Conservation (phyloP, 2,329 filamentous ascomycete species). For the Fusarium lyarnte region DNA sequence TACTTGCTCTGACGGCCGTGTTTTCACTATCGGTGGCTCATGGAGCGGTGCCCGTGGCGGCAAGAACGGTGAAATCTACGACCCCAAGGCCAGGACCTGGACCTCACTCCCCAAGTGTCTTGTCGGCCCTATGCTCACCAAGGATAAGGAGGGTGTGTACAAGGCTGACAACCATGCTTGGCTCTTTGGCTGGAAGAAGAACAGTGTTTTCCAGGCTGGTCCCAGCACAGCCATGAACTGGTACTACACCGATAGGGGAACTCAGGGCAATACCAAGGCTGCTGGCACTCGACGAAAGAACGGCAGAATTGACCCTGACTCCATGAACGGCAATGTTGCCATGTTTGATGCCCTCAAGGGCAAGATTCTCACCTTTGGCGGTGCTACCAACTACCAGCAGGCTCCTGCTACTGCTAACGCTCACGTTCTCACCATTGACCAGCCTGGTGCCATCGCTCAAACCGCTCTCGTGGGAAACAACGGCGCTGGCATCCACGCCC, state of each 20-base stretch:
- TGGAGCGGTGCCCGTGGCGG: slow-evolving; percentile 28
- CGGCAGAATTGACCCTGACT: slow-evolving; percentile 52
- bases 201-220: slow-evolving; percentile 62
- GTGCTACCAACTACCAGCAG: slow-evolving; percentile 56
- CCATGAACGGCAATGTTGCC: slow-evolving; percentile 65
- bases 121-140: slow-evolving; percentile 60
- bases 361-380: slow-evolving; percentile 65
- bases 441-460: slow-evolving; percentile 14
- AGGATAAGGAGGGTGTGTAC: slow-evolving; percentile 53
- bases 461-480: slow-evolving; percentile 17
- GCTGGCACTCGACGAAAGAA: slow-evolving; percentile 42
- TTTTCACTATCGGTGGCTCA: slow-evolving; percentile 35
- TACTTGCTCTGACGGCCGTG: slow-evolving; percentile 28
- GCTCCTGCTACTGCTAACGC: slow-evolving; percentile 54
- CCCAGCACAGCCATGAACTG: slow-evolving; percentile 65
- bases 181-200: slow-evolving; percentile 54
- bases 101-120: slow-evolving; percentile 46
- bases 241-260: slow-evolving; percentile 54
- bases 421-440: slow-evolving; percentile 59
- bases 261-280: slow-evolving; percentile 38
- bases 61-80: slow-evolving; percentile 35
- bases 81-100: slow-evolving; percentile 21
- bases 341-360: slow-evolving; percentile 69
- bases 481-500: slow-evolving; percentile 34
- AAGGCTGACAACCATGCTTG: slow-evolving; percentile 46